Base-by-base conservation (phyloP, 2,329 filamentous ascomycete genomes). In the Ilyonectria sp. region DNA sequence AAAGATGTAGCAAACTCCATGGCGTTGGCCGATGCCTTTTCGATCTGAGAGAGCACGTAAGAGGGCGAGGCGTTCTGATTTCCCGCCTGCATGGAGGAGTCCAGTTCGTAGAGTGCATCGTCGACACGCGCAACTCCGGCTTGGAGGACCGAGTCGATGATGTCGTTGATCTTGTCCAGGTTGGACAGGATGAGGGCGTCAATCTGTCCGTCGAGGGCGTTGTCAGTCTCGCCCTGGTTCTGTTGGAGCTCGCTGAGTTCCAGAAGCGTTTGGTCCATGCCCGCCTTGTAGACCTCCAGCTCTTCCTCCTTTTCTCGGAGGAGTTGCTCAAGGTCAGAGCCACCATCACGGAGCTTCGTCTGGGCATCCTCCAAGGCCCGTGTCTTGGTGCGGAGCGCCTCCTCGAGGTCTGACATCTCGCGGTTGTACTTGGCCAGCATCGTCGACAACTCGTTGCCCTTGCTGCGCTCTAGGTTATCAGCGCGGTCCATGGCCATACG, bases 1-100 rank as follows among this genome's bases (percentile, higher is more conserved):
- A 98, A 99, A 0, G 96, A 92, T 0, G 95, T 98, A 1, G 95
- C 96, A 81, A 99, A 99, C 79, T 99, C 96, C 81, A 97, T 98
- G 13, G 96, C 94, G 71, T 91, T 97, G 10, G 94, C 91, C 8
- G 95, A 96, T 0, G 96, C 95, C 85, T 98, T 99, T 79, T 99
- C 96, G 65, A 98, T 95, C 80, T 98, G 95, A 2, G 95, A 98
- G 57, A 99, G 86, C 13, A 99, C 95, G 78, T 97, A 98, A 1
- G 95, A 90, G 15, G 96, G 94, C 46, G 95, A 97, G 1, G 96
- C 96, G 77, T 97, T 99, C 83, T 98, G 96, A 84, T 99, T 99
- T 81, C 96, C 96, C 46, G 95, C 96, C 80, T 98, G 95, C 94
- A 98, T 98, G 21, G 93, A 93, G 21, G 96, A 98, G 81, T 99